phyloP scores from a whole-genome alignment of 116 monocot genomes.

The Thalassia testudinum region DNA sequence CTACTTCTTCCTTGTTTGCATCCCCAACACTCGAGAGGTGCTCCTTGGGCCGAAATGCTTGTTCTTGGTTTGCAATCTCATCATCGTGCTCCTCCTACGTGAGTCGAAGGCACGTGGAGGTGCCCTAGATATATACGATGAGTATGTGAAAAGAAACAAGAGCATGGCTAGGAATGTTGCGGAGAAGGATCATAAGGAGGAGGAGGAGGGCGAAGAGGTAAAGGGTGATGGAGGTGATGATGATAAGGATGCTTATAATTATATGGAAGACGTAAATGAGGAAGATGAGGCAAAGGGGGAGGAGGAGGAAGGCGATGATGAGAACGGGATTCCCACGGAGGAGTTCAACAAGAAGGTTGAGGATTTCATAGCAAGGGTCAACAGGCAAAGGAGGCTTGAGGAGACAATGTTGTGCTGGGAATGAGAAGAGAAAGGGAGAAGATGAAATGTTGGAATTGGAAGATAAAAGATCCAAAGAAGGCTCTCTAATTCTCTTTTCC shows the following conservation, averaged over 20 bases:
- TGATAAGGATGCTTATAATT: slow-evolving; percentile 1
- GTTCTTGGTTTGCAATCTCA: slow-evolving; percentile 52
- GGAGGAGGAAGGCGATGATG: slow-evolving; percentile 12
- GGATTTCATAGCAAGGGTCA: slow-evolving; percentile 74
- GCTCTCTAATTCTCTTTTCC: too few species aligned
- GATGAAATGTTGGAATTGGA: too few species aligned
- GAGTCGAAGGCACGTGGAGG: slow-evolving; percentile 28
- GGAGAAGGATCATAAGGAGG: slow-evolving; percentile 5
- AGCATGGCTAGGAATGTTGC: background rate
- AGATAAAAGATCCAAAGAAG: too few species aligned
- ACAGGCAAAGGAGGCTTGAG: slow-evolving; percentile 49
- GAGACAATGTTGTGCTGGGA: slow-evolving; percentile 10
- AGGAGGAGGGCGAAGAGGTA: slow-evolving; percentile 1
- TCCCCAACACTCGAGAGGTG: slow-evolving; percentile 7
- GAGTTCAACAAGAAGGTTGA: slow-evolving; percentile 62
- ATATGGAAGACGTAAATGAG: slow-evolving; percentile 7
- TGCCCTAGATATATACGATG: slow-evolving; percentile 23
- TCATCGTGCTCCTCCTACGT: slow-evolving; percentile 42
- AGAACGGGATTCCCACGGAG: slow-evolving; percentile 14
- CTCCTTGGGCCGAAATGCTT: slow-evolving; percentile 25
- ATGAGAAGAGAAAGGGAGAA: too few species aligned
- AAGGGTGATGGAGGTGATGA: slow-evolving; percentile 2
- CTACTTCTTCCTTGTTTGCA: slow-evolving; percentile 15
- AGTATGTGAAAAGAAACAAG: slow-evolving; percentile 14
- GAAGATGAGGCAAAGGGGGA: background rate